Evolutionary conservation across 306 rosid genomes (phyloP).

Genomic region (Cicer pinnatifidum): DNA sequence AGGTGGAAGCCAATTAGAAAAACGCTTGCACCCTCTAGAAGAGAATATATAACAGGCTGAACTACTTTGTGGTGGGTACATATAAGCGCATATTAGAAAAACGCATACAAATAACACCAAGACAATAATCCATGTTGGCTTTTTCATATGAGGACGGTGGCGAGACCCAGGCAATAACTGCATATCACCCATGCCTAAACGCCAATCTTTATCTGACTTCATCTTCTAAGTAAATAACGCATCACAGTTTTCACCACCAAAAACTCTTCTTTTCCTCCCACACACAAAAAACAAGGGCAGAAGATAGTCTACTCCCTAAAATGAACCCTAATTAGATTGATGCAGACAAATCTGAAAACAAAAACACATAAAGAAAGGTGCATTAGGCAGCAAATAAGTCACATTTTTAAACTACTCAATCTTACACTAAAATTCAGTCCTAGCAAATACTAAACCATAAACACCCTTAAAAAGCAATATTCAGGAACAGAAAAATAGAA

Average conservation of each 20-base stretch:
- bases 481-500: too few species aligned
- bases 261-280: constrained; percentile 35
- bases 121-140: constrained; percentile 88
- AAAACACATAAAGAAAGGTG: constrained; percentile 18
- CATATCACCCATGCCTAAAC: constrained; percentile 76
- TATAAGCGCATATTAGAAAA: constrained; percentile 78
- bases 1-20: constrained; percentile 90
- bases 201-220: constrained; percentile 82
- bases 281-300: constrained; percentile 17
- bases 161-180: constrained; percentile 81
- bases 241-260: constrained; percentile 50
- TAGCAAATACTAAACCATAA: background rate
- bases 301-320: constrained; percentile 3
- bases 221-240: constrained; percentile 63
- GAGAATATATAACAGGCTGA: constrained; percentile 84
- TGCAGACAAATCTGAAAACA: constrained; percentile 47
- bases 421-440: constrained; percentile 16
- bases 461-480: too few species aligned
- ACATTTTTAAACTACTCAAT: constrained; percentile 21
- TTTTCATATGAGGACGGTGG: constrained; percentile 79
- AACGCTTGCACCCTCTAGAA: constrained; percentile 74
- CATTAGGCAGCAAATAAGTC: constrained; percentile 21
- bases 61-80: constrained; percentile 73
- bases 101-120: constrained; percentile 80
- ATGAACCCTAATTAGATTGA: constrained; percentile 38